Percentiles rank a stretch among this genome's conserved stretches.
phyloP scores from a whole-genome alignment of 179 eudicot species.

The Camellia oleifera region DNA sequence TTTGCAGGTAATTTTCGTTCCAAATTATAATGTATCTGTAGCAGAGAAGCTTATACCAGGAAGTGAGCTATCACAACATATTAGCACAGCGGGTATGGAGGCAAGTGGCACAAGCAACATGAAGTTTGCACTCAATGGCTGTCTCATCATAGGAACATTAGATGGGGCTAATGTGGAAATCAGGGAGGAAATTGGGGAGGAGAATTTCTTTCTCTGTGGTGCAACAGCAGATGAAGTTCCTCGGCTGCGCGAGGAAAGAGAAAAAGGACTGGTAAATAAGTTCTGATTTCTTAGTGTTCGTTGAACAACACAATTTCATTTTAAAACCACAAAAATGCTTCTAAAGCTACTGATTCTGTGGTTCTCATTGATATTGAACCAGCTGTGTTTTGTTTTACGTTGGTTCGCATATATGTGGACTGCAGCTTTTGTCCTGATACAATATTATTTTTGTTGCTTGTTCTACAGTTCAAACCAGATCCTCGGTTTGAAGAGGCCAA shows the following conservation, averaged over 20 bases:
- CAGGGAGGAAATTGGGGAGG: conserved; percentile 91
- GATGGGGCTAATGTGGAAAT: conserved; percentile 99
- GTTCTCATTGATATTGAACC: background rate
- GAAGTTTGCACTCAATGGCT: conserved; percentile 98
- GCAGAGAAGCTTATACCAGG: conserved; percentile 98
- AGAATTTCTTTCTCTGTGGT: conserved; percentile 94
- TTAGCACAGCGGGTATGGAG: conserved; percentile 99
- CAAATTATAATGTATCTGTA: conserved; percentile 98
- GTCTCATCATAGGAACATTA: conserved; percentile 92
- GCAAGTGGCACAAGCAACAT: conserved; percentile 99
- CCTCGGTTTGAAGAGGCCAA: conserved; percentile 95
- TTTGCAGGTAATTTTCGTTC: conserved; percentile 86
- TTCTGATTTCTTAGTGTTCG: background rate
- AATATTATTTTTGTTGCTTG: conserved; percentile 12
- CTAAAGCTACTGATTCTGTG: background rate
- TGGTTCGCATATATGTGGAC: background rate
- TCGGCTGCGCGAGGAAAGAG: conserved; percentile 84
- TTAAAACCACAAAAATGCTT: conserved; percentile 1
- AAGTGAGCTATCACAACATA: conserved; percentile 97
- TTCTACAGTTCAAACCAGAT: conserved; percentile 86
- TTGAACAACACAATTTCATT: background rate
- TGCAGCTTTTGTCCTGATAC: background rate
- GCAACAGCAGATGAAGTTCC: conserved; percentile 97
- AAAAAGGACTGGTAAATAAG: conserved; percentile 71
- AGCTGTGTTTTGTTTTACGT: background rate